Conservation (phyloP, 2,329 filamentous ascomycete genomes). For the Colletotrichum siamense region DNA sequence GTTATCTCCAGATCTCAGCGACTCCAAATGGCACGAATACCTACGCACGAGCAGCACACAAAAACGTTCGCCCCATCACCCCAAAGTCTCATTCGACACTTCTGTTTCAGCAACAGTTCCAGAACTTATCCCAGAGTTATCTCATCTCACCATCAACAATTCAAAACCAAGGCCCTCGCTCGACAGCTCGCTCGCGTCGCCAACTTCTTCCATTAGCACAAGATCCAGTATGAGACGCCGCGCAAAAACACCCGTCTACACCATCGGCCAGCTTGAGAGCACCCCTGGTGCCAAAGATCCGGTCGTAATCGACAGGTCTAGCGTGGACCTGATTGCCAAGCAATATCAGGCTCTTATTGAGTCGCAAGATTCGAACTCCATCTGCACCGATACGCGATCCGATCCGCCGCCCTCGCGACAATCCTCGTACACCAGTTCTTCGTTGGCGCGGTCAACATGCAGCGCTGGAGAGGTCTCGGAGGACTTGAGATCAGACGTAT, state of each 20-base stretch:
- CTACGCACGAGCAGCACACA: conserved; percentile 27
- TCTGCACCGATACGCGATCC: conserved; percentile 31
- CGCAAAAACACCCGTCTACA: conserved; percentile 57
- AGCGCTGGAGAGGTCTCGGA: not conserved
- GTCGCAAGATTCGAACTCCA: conserved; percentile 40
- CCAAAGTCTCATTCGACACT: conserved; percentile 22
- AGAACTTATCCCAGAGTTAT: conserved; percentile 37
- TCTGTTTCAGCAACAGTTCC: conserved; percentile 20
- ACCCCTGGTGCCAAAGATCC: conserved; percentile 27
- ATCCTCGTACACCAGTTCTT: not conserved
- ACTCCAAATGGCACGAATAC: conserved; percentile 37
- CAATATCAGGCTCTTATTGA: conserved; percentile 55
- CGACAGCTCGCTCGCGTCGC: conserved; percentile 21
- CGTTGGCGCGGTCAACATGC: not conserved
- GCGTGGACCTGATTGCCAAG: conserved; percentile 54
- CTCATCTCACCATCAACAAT: conserved; percentile 38
- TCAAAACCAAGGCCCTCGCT: conserved; percentile 20
- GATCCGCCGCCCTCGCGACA: conserved; percentile 28
- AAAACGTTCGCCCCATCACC: conserved; percentile 25
- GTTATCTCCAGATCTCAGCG: conserved; percentile 35
- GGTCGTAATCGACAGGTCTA: conserved; percentile 39
- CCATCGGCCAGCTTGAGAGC: conserved; percentile 54
- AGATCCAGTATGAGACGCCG: conserved; percentile 44
- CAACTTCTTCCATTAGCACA: conserved; percentile 22
- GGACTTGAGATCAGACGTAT: not conserved